Evolutionary conservation across 2,329 filamentous ascomycete genomes (phyloP).

Genomic region (Claviceps lovelessii): DNA sequence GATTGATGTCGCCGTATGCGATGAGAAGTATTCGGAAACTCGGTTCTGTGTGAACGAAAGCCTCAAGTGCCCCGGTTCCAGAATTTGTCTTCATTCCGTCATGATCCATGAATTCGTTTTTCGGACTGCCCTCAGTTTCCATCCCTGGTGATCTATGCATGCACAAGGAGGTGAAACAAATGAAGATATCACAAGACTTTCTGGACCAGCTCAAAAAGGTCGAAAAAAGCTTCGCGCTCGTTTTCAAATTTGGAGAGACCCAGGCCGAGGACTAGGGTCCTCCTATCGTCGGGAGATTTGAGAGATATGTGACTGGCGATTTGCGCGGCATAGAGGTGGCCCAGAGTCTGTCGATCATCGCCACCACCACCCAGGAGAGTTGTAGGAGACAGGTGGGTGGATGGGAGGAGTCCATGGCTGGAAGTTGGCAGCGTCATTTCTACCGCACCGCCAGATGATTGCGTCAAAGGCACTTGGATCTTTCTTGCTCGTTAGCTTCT

Average conservation of each 20-base stretch:
- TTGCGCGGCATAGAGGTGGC: constrained; percentile 79
- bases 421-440: constrained; percentile 42
- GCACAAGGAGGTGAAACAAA: neutral
- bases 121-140: neutral
- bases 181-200: constrained; percentile 31
- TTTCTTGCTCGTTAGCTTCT: constrained; percentile 18
- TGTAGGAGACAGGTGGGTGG: constrained; percentile 69
- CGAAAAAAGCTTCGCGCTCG: constrained; percentile 45
- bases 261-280: constrained; percentile 47
- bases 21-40: neutral
- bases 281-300: constrained; percentile 49
- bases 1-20: neutral
- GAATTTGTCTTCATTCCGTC: neutral
- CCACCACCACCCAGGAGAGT: constrained; percentile 76
- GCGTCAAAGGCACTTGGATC: constrained; percentile 68
- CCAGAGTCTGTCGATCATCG: constrained; percentile 64
- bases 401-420: constrained; percentile 47
- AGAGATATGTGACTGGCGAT: constrained; percentile 68
- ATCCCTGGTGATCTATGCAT: neutral
- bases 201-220: constrained; percentile 48
- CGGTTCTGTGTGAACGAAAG: neutral
- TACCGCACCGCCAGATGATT: constrained; percentile 47
- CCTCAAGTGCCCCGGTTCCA: neutral
- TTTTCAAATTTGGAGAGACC: constrained; percentile 38
- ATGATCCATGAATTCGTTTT: neutral